These are phyloP conservation scores for Fusarium sacchari DNA, from an alignment of 2,329 filamentous ascomycete species.

Conservation along the genomic window DNA sequence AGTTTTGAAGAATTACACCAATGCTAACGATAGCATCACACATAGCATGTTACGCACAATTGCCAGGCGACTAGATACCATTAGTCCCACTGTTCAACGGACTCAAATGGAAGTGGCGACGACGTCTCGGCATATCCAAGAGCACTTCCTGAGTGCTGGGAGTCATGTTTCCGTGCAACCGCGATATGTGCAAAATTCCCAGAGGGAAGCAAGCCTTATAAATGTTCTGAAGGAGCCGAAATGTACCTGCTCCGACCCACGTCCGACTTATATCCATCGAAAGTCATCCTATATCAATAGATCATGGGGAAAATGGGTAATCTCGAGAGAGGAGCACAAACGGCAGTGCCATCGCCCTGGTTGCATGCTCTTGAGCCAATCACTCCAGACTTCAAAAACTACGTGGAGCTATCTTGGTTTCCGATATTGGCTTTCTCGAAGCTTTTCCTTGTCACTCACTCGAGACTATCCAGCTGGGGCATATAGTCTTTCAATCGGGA, in stretches of 20 bases:
- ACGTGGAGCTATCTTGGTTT: background rate
- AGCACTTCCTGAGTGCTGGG: rapidly evolving
- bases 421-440: rapidly evolving
- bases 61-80: background rate
- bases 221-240: rapidly evolving
- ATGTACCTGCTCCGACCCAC: background rate
- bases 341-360: background rate
- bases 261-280: rapidly evolving
- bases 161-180: background rate
- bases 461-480: background rate
- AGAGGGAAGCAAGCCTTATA: rapidly evolving
- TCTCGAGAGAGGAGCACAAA: background rate
- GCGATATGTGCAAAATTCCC: background rate
- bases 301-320: background rate
- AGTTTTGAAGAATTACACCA: rapidly evolving
- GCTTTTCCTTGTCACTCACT: rapidly evolving
- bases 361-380: background rate
- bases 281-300: rapidly evolving
- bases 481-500: background rate
- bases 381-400: background rate
- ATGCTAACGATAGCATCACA: background rate
- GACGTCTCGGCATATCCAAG: rapidly evolving
- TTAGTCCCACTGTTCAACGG: rapidly evolving
- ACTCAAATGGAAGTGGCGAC: rapidly evolving
- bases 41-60: background rate